Percentiles rank a stretch among this genome's conserved stretches.
Conservation (phyloP, 495 filamentous ascomycete species). For the Penicillium turbatum region DNA sequence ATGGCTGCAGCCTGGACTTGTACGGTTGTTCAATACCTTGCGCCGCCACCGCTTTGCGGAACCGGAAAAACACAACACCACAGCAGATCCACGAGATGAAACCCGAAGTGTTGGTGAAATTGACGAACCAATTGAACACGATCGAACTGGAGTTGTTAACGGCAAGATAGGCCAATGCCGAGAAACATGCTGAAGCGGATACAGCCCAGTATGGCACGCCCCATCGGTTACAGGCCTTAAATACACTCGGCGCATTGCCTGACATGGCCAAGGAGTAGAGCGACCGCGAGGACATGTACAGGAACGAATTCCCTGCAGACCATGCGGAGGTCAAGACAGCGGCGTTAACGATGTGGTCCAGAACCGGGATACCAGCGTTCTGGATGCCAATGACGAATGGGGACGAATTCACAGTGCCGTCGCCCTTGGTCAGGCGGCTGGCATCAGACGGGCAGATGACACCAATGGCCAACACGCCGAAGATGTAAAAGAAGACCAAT, state of each 20-base stretch:
- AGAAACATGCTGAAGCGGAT: slow-evolving; percentile 30
- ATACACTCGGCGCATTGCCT: slow-evolving; percentile 45
- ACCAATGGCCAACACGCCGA: slow-evolving; percentile 54
- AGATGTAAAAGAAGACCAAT: slow-evolving; percentile 76
- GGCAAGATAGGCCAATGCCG: slow-evolving; percentile 35
- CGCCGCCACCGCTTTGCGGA: slow-evolving; percentile 47
- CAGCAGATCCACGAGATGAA: slow-evolving; percentile 62
- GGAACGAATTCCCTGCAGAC: slow-evolving; percentile 72
- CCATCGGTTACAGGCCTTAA: slow-evolving; percentile 46
- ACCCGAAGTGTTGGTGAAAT: slow-evolving; percentile 55
- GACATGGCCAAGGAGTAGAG: slow-evolving; percentile 53
- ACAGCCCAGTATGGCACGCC: slow-evolving; percentile 49
- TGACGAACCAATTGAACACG: slow-evolving; percentile 57
- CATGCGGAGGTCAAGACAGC: slow-evolving; percentile 66
- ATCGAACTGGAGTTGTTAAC: slow-evolving; percentile 30
- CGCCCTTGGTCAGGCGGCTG: slow-evolving; percentile 47
- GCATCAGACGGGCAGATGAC: slow-evolving; percentile 53
- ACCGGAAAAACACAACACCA: slow-evolving; percentile 56
- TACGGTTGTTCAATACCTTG: slow-evolving; percentile 56
- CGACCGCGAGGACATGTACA: slow-evolving; percentile 76
- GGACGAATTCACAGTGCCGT: slow-evolving; percentile 46
- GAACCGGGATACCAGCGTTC: slow-evolving; percentile 59
- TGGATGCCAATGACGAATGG: slow-evolving; percentile 58
- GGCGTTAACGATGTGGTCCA: slow-evolving; percentile 75
- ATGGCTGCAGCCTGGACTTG: slow-evolving; percentile 49